Base-by-base conservation (phyloP, 306 rosid species). In the Elaeagnus macrophylla region DNA sequence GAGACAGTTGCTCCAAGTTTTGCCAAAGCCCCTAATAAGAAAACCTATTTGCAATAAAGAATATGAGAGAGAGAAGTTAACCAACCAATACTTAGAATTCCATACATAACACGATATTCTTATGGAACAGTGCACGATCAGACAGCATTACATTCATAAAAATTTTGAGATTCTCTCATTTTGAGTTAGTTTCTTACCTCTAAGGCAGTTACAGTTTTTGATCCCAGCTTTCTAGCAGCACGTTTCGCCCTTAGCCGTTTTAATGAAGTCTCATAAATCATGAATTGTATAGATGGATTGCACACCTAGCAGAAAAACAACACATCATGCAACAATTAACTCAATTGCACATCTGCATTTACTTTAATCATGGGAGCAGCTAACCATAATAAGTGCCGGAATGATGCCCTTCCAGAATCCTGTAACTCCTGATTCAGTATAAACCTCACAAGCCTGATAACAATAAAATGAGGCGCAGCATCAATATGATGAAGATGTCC, bases 331-430 rank as follows among this genome's bases (percentile, higher is more conserved):
- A 13, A 39, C 32, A 25, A 25, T 19, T 15, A 25, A 17, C 3
- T 25, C 32, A 25, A 25, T 25, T 25, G 32, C 32, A 25, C 32
- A 25, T 25, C 32, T 25, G 32, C 2, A 25, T 25, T 25, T 25
- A 25, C 49, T 45, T 44, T 14, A 12, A 53, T 53, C 47, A 55
- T 59, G 13, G 54, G 40, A 9, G 1, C n/a, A 51, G 37, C 91
- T 69, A 36, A 86, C 95, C 95, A 86, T 83, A 59, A 86, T 83
- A 51, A 86, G 81, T 12, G 95, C 73, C 62, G 91, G 95, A 56
- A 86, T 59, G 67, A 86, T 84, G 65, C 95, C 95, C 71, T 83
- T 86, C 95, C 95, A 86, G 68, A 83, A 86, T 68, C 88, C 95
- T 57, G 72, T 41, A 56, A 78, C 55, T 71, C 91, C 82, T 0